Evolutionary conservation across 2,329 filamentous ascomycete species (phyloP).

Genomic region (Aspergillus piperis): DNA sequence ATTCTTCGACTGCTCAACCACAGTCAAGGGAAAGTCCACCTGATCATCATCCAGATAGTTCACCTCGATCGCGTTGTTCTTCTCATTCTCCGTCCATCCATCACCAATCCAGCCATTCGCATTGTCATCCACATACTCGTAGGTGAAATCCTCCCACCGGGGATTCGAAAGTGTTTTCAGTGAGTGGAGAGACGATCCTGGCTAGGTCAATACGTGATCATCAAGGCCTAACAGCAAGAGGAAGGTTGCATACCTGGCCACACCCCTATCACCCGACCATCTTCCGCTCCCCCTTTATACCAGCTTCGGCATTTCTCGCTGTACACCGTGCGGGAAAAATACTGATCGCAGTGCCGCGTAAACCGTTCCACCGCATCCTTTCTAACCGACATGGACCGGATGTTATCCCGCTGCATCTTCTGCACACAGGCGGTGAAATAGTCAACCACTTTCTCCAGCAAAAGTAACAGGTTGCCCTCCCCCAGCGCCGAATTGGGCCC

Average conservation of each 20-base stretch:
- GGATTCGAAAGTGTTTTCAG: constrained; percentile 37
- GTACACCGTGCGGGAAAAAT: constrained; percentile 39
- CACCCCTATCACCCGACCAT: constrained; percentile 34
- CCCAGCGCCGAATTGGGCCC: constrained; percentile 37
- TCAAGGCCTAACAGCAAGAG: not conserved
- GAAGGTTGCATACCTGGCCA: constrained; percentile 35
- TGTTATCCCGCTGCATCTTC: constrained; percentile 41
- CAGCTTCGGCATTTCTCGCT: constrained; percentile 40
- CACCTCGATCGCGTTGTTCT: constrained; percentile 32
- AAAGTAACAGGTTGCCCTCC: constrained; percentile 36
- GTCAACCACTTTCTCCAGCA: constrained; percentile 36
- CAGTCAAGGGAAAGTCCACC: constrained; percentile 33
- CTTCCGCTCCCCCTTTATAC: constrained; percentile 39
- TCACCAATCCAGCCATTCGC: constrained; percentile 36
- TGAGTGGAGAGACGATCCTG: constrained; percentile 41
- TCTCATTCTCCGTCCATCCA: constrained; percentile 39
- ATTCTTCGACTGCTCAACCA: constrained; percentile 1
- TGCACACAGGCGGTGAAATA: constrained; percentile 37
- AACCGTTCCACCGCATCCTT: constrained; percentile 32
- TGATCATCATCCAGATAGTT: constrained; percentile 40
- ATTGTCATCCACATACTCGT: constrained; percentile 39
- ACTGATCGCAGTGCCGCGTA: constrained; percentile 35
- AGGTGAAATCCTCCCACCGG: constrained; percentile 43
- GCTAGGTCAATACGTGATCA: constrained; percentile 1
- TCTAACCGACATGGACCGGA: constrained; percentile 31